phyloP scores from a whole-genome alignment of 352 stramenopile species.

The Phytophthora rubi region DNA sequence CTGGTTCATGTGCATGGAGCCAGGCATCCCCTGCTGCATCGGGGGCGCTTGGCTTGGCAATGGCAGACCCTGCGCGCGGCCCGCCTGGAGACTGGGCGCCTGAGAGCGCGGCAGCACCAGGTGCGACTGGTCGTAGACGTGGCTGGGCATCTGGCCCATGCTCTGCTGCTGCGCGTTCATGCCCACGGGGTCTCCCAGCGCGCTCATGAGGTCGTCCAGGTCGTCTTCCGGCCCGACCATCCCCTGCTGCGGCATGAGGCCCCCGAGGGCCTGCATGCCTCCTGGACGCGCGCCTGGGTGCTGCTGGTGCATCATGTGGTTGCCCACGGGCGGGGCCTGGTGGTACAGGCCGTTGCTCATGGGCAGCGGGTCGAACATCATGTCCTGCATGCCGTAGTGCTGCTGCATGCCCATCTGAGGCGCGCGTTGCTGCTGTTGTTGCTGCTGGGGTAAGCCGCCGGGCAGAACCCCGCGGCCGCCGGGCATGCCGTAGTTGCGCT shows the following conservation, averaged over 20 bases:
- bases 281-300: slow-evolving; percentile 28
- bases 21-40: slow-evolving; percentile 42
- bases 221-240: slow-evolving; percentile 71
- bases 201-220: slow-evolving; percentile 74
- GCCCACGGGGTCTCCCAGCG: slow-evolving; percentile 62
- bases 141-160: slow-evolving; percentile 54
- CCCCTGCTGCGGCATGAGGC: slow-evolving; percentile 52
- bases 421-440: slow-evolving; percentile 17
- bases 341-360: slow-evolving; percentile 73
- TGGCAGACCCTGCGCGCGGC: slow-evolving; percentile 34
- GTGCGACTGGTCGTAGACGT: slow-evolving; percentile 71
- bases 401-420: slow-evolving; percentile 26
- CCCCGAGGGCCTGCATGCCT: slow-evolving; percentile 30
- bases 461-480: slow-evolving; percentile 39
- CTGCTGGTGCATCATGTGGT: slow-evolving; percentile 53
- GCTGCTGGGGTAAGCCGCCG: slow-evolving; percentile 41
- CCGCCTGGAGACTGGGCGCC: slow-evolving; percentile 29
- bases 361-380: slow-evolving; percentile 77
- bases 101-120: slow-evolving; percentile 54
- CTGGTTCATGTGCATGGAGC: slow-evolving; percentile 44
- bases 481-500: slow-evolving; percentile 65
- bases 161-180: slow-evolving; percentile 57
- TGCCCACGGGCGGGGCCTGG: slow-evolving; percentile 13
- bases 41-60: slow-evolving; percentile 40
- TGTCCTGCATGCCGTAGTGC: slow-evolving; percentile 76